phyloP scores from a whole-genome alignment of 306 rosid genomes.

The Trifolium repens region DNA sequence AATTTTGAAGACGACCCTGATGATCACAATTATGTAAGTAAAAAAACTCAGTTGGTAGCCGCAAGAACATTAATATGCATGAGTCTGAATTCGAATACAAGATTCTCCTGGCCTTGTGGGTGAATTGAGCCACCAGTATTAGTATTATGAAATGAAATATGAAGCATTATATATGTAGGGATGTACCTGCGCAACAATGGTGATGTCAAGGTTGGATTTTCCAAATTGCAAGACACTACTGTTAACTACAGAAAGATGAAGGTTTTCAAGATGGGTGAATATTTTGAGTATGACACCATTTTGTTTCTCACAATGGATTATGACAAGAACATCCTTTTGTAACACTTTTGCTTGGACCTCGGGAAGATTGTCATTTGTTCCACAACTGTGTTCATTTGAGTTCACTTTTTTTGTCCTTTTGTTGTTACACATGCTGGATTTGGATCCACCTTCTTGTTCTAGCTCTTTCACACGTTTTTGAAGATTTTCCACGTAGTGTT shows the following conservation, averaged over 20 bases:
- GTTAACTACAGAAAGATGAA: conserved; percentile 41
- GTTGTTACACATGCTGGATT: not conserved
- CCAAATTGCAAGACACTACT: conserved; percentile 51
- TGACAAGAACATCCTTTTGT: conserved; percentile 38
- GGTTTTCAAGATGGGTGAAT: conserved; percentile 35
- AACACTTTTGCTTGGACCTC: conserved; percentile 41
- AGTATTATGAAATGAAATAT: too few relatives aligned
- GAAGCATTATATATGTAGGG: not conserved
- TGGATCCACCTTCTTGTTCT: conserved; percentile 38
- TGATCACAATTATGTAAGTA: too few relatives aligned
- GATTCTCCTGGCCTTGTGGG: too few relatives aligned
- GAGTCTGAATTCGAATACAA: too few relatives aligned
- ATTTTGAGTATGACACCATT: conserved; percentile 46
- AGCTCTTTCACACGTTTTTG: conserved; percentile 47
- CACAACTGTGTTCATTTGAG: not conserved
- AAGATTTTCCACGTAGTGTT: conserved; percentile 41
- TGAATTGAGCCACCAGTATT: too few relatives aligned
- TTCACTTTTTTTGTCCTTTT: conserved; percentile 12
- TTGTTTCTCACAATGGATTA: conserved; percentile 44
- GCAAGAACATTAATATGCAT: too few relatives aligned
- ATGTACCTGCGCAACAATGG: conserved; percentile 48
- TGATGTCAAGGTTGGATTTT: conserved; percentile 42
- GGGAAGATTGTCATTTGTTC: conserved; percentile 13
- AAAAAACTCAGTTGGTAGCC: too few relatives aligned
- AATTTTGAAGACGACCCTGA: too few relatives aligned